A percentile compares a stretch with the other conserved stretches of the same genome.
These are phyloP conservation scores for Malbranchea zuffiana DNA, from an alignment of 2,329 filamentous ascomycete genomes.

Conservation along the genomic window DNA sequence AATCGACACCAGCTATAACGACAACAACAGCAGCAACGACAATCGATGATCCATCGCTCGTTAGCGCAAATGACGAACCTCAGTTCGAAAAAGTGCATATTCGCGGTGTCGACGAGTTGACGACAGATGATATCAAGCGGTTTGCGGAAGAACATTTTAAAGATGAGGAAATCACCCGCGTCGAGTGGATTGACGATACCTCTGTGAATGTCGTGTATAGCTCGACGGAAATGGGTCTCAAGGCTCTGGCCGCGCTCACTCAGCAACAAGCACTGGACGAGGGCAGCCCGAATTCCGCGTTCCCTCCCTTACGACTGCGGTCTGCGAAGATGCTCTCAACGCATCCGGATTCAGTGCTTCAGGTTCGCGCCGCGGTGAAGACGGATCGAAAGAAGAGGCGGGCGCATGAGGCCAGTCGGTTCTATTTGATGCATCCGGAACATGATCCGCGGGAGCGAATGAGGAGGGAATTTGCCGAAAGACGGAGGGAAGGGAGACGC, in stretches of 20 bases:
- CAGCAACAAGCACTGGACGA: slow-evolving; percentile 27
- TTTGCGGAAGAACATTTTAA: slow-evolving; percentile 62
- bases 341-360: slow-evolving; percentile 58
- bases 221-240: slow-evolving; percentile 41
- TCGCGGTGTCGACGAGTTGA: slow-evolving; percentile 69
- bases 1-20: neutral
- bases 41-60: slow-evolving; percentile 10
- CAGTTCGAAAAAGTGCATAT: slow-evolving; percentile 62
- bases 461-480: slow-evolving; percentile 43
- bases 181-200: slow-evolving; percentile 94
- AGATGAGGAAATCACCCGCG: slow-evolving; percentile 43
- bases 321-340: slow-evolving; percentile 57
- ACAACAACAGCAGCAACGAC: neutral
- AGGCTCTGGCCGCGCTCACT: slow-evolving; percentile 44
- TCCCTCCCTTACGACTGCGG: slow-evolving; percentile 53
- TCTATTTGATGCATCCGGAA: slow-evolving; percentile 86
- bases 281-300: slow-evolving; percentile 23
- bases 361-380: slow-evolving; percentile 61
- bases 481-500: slow-evolving; percentile 29
- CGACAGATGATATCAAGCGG: slow-evolving; percentile 64
- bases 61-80: slow-evolving; percentile 25
- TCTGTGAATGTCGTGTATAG: slow-evolving; percentile 78
- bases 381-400: slow-evolving; percentile 70
- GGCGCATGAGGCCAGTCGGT: slow-evolving; percentile 71
- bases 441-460: slow-evolving; percentile 68